Evolutionary conservation across 768 basidiomycete species (phyloP), one percentile per base, ranked within the genome.

Genomic region (Tylopilus intermedius): DNA sequence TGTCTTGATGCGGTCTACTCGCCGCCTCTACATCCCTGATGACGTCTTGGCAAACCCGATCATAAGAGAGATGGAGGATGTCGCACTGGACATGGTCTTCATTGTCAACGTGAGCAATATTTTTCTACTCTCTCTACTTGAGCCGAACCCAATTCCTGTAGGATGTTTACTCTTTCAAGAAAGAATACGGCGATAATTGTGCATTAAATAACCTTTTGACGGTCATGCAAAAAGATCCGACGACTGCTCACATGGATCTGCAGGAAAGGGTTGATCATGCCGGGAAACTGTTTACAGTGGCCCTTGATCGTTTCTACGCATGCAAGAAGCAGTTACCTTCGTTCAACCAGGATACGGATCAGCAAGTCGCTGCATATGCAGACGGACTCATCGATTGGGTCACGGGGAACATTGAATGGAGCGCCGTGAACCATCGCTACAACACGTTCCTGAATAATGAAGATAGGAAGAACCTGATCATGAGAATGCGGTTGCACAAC

Each of bases 101-200:
- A 56, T 67, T 37, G 61, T 50, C 10, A 67, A 66, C 24, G 64
- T 64, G 35, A 58, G 61, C 9, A 32, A 21, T 5, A 3, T 24
- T 18, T 3, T 32, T n/a, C 8, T 14, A 2, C 13, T 5, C 29
- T 6, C 1, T 8, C 18, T 32, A 13, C 9, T 22, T 50, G 48
- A n/a, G 14, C 0, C 6, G 11, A 42, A 18, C 8, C 18, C 8
- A 21, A 11, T 37, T 29, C 18, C 22, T 32, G 11, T 27, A 67
- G 67, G 63, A 65, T 14, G 62, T 67, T 39, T 64, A 65, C 39
- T 67, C 66, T 13, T 67, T 63, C 55, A 67, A 67, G 53, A 67
- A 67, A 50, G 66, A 67, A 42, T 50, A 43, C 15, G 58, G 56
- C 18, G 63, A 67, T 13, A 64, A 67, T 18, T 66, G 66, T 1